Evolutionary conservation across 2,329 filamentous ascomycete species (phyloP), one percentile per base, ranked within the genome.

Genomic region (Colletotrichum endophyticum): DNA sequence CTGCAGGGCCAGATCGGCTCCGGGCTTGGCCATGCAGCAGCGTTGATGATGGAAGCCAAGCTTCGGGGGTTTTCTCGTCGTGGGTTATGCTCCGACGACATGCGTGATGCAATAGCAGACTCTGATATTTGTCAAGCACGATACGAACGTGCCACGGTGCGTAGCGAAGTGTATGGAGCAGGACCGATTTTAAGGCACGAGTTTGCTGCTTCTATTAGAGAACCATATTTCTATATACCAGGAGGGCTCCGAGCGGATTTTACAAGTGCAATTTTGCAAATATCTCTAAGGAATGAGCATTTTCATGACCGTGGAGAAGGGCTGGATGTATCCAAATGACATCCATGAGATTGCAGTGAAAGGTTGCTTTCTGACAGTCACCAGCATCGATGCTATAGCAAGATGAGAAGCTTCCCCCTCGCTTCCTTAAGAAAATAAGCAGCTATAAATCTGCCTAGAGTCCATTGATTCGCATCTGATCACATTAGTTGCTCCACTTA

Each of bases 21-120:
- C 19, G 27, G 44, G 28, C 44, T 67, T 67, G 64, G 64, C 64
- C 11, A 27, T 53, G 25, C 39, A 49, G 22, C 27, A 61, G 57
- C 25, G n/a, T 25, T n/a, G 64, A 44, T 67, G 64, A 56, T 67
- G 44, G 64, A 34, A 67, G 64, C 64, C 64, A 67, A 67, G 64
- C 64, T 22, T 67, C 44, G 64, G 39, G 36, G 27, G 27, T 25
- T 28, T 30, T 67, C 64, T 34, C 25, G n/a, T 25, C 64, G 53
- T 28, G 44, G 44, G 44, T 56, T 28, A 27, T 66, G 15, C 36
- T 19, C 36, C 36, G 39, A 66, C 63, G 36, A 66, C 63, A 19
- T 44, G 57, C 57, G 27, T 61, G 27, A 2, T 32, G 57, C 57
- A 61, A 53, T 12, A 53, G n/a, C 44, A 53, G 44, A 25, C 44